A percentile compares a stretch with the other conserved stretches of the same genome.
Conservation (phyloP, 805 yeast genomes). For the Candida loeiensis region DNA sequence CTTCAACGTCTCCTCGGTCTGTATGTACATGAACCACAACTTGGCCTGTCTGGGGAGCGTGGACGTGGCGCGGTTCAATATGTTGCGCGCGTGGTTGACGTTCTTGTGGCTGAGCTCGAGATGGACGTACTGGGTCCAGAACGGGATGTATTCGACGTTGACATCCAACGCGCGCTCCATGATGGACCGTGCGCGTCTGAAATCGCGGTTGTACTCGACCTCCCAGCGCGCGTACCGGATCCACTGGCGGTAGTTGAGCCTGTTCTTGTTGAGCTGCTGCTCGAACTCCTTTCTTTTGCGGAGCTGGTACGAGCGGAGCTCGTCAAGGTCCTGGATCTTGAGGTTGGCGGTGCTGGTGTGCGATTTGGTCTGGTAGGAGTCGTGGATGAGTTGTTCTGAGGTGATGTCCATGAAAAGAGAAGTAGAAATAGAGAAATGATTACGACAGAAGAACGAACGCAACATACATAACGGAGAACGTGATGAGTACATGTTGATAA, state of each 20-base stretch:
- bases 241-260: slow-evolving; percentile 86
- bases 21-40: slow-evolving; percentile 80
- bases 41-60: slow-evolving; percentile 77
- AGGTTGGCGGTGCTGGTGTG: slow-evolving; percentile 29
- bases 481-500: too few relatives aligned
- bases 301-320: slow-evolving; percentile 69
- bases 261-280: slow-evolving; percentile 78
- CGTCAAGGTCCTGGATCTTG: slow-evolving; percentile 67
- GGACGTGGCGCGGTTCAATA: slow-evolving; percentile 73
- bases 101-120: slow-evolving; percentile 68
- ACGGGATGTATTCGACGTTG: slow-evolving; percentile 68
- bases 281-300: slow-evolving; percentile 81
- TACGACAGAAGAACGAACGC: too few relatives aligned
- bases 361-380: slow-evolving; percentile 28
- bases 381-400: slow-evolving; percentile 35
- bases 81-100: slow-evolving; percentile 83
- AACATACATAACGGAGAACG: too few relatives aligned
- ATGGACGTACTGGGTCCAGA: slow-evolving; percentile 84
- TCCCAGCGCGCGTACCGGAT: slow-evolving; percentile 89
- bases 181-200: slow-evolving; percentile 75
- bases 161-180: slow-evolving; percentile 85
- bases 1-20: slow-evolving; percentile 75
- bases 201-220: slow-evolving; percentile 67
- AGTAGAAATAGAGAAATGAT: background rate
- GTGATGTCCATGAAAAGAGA: slow-evolving; percentile 21